Evolutionary conservation across 495 filamentous ascomycete species (phyloP).

Genomic region (Talaromyces nanjingensis): DNA sequence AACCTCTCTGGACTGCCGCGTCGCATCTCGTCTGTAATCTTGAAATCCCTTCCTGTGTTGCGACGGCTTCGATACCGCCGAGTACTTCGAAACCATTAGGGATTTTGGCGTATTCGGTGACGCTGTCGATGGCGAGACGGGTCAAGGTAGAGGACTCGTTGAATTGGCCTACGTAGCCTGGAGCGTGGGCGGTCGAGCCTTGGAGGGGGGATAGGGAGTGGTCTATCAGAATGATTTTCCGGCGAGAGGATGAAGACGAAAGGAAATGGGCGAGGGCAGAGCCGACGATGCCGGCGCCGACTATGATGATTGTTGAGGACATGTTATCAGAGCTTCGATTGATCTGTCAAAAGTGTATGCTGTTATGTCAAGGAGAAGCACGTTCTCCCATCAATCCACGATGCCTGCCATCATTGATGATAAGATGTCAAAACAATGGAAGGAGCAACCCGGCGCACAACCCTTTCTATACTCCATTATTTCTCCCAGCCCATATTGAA

Average conservation of each 20-base stretch:
- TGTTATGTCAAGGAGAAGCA: not conserved
- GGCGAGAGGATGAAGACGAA: slow-evolving; percentile 10
- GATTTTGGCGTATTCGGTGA: slow-evolving; percentile 22
- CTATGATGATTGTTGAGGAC: not conserved
- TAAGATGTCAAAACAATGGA: not conserved
- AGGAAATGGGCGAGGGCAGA: slow-evolving; percentile 29
- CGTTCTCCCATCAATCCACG: not conserved
- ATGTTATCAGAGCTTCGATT: not conserved
- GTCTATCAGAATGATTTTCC: slow-evolving; percentile 22
- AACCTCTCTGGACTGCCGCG: slow-evolving; percentile 15
- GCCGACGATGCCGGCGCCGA: slow-evolving; percentile 43
- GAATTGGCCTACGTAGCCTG: slow-evolving; percentile 30
- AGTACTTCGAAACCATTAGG: slow-evolving; percentile 23
- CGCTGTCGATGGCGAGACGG: slow-evolving; percentile 23
- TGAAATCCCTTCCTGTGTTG: slow-evolving; percentile 18
- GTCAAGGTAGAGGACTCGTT: slow-evolving; percentile 28
- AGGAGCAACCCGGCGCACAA: not conserved
- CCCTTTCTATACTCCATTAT: not conserved
- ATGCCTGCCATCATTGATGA: not conserved
- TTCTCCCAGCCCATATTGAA: not conserved
- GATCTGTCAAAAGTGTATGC: not conserved
- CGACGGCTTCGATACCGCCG: slow-evolving; percentile 25
- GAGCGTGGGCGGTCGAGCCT: slow-evolving; percentile 27
- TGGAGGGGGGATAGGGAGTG: slow-evolving; percentile 14
- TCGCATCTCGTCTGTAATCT: slow-evolving; percentile 17